Conservation (phyloP, 192 early-diverging fungal species). For the Dimargaris cristalligena region DNA sequence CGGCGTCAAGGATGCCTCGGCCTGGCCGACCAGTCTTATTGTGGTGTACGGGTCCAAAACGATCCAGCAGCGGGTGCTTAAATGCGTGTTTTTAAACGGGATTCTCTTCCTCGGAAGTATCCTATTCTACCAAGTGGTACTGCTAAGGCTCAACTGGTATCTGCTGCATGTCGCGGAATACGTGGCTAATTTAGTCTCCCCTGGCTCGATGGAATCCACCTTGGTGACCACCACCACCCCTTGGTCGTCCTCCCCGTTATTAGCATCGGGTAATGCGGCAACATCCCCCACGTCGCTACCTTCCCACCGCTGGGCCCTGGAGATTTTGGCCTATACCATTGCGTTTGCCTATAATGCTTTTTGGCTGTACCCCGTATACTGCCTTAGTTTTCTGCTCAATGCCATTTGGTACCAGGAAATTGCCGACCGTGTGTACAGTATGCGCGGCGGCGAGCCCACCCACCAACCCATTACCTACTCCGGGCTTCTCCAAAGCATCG, state of each 20-base stretch:
- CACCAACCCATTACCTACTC: slow-evolving; percentile 17
- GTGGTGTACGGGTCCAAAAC: slow-evolving; percentile 22
- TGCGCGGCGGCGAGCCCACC: slow-evolving; percentile 25
- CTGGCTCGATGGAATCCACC: background rate
- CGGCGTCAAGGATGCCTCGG: slow-evolving; percentile 7
- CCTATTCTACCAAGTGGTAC: slow-evolving; percentile 22
- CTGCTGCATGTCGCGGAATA: background rate
- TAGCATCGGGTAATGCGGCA: background rate
- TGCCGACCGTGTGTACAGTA: slow-evolving; percentile 27
- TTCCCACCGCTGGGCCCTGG: slow-evolving; percentile 8
- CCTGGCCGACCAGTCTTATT: slow-evolving; percentile 9
- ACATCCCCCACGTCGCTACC: background rate
- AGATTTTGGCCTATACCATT: slow-evolving; percentile 12
- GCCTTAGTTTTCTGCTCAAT: slow-evolving; percentile 31
- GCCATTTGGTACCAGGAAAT: slow-evolving; percentile 38
- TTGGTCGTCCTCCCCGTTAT: background rate
- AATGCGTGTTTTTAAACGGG: slow-evolving; percentile 32
- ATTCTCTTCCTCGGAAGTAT: slow-evolving; percentile 35
- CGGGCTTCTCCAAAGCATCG: slow-evolving; percentile 18
- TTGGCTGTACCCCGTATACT: slow-evolving; percentile 40
- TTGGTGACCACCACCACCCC: background rate
- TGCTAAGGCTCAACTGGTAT: slow-evolving; percentile 16
- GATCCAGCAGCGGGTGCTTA: slow-evolving; percentile 21
- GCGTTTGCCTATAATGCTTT: slow-evolving; percentile 22
- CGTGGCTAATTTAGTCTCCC: background rate